Evolutionary conservation across 2,329 filamentous ascomycete genomes (phyloP), one percentile per base, ranked within the genome.

Genomic region (Fusarium hainanense): DNA sequence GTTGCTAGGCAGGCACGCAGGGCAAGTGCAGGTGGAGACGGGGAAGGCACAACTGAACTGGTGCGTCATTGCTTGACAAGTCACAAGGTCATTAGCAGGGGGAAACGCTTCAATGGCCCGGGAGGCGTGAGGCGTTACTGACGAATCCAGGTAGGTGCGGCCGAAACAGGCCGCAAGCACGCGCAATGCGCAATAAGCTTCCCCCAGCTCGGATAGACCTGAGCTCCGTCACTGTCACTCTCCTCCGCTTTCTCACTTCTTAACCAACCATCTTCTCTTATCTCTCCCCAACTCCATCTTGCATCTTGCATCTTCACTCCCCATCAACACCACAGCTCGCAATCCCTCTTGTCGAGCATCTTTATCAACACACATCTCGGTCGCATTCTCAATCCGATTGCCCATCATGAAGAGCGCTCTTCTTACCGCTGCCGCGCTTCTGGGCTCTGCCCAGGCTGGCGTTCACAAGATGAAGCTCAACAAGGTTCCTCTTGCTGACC

Each of bases 401-500:
- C 80, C 81, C 83, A 86, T 74, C 82, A 98, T 98, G 95, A 98
- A 97, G 91, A 90, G 90, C 82, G 85, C 90, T 83, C 85, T 94
- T 78, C 82, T 97, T 79, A 86, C 93, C 80, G 91, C 93, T 83
- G 90, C 90, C 77, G 87, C 90, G 85, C 89, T 97, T 86, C 87
- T 94, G 78, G 92, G 92, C 85, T 90, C 91, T 80, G 92, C 92
- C 79, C 88, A 92, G 79, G 95, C 93, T 75, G 93, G 90, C 77
- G 87, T 97, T 73, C 93, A 98, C 89, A 97, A 93, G 88, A 91
- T 98, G 88, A 96, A 97, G 88, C 91, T 99, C 78, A 92, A 98
- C 88, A 99, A 99, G 91, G 85, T 98, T 68, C 92, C 96, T 74
- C 86, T 99, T 63, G 88, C 90, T 51, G 93, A 98, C 81, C 96